Conservation (phyloP, 495 filamentous ascomycete species). For the Oidiodendron maius region DNA sequence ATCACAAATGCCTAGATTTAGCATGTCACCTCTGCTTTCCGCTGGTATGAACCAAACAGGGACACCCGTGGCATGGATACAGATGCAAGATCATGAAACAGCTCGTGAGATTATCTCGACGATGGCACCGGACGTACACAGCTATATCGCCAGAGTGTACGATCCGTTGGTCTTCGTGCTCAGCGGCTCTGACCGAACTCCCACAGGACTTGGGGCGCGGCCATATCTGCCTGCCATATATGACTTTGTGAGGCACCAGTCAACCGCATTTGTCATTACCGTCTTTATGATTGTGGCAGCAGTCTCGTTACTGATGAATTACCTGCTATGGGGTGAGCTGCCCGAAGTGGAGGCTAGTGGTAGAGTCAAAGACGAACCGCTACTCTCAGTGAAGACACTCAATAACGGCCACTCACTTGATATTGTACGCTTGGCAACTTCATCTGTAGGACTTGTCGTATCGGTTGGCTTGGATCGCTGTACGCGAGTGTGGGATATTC, state of each 20-base stretch:
- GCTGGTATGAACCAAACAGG: conserved; percentile 59
- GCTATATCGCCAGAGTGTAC: conserved; percentile 61
- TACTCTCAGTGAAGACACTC: conserved; percentile 55
- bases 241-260: conserved; percentile 51
- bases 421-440: conserved; percentile 52
- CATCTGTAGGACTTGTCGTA: conserved; percentile 52
- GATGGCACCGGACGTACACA: conserved; percentile 58
- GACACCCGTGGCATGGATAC: conserved; percentile 63
- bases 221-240: conserved; percentile 46
- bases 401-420: conserved; percentile 55
- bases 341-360: conserved; percentile 20
- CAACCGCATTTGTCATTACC: conserved; percentile 46
- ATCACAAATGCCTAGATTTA: conserved; percentile 29
- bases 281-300: conserved; percentile 48
- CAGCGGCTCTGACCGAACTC: conserved; percentile 53
- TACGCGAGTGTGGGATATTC: conserved; percentile 55
- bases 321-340: conserved; percentile 48
- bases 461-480: conserved; percentile 59
- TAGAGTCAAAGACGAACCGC: conserved; percentile 35
- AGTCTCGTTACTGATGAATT: conserved; percentile 59
- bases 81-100: conserved; percentile 67
- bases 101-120: conserved; percentile 63
- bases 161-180: conserved; percentile 63
- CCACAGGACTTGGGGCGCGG: conserved; percentile 28
- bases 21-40: conserved; percentile 21